Evolutionary conservation across 140 eudicot genomes (phyloP), one percentile per base, ranked within the genome.

Genomic region (Erigeron philadelphicus): DNA sequence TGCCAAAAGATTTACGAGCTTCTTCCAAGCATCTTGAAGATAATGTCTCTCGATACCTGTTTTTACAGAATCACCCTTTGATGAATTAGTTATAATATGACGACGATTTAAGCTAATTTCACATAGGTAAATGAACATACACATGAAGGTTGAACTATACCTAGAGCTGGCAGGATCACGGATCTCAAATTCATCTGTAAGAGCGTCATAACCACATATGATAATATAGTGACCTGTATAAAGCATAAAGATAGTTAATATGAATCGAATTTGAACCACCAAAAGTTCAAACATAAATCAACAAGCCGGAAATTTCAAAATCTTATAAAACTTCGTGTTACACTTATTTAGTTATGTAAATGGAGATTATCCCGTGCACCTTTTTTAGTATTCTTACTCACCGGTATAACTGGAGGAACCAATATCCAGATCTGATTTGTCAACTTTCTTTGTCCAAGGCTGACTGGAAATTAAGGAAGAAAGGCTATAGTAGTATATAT

Each of bases 111-210:
- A 0, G 25, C 25, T 31, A 4, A 31, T 31, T 31, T 3, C 38
- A 2, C 38, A 13, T 49, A 15, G 15, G 8, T 11, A 0, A 49
- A 49, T 49, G 15, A 49, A 49, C 13, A 49, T 4, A 7, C 9
- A 49, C 1, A 15, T 13, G 7, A 49, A 48, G 15, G 7, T 13
- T 3, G 13, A 47, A 12, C 55, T 73, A 42, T 74, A 89, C 99
- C 95, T 87, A 60, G 89, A 85, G 78, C 94, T 94, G 71, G 97
- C 95, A 19, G 99, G 99, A 87, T 94, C 99, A 72, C 99, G 85
- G 52, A 94, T 94, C 80, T 94, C 97, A 85, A 87, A 94, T 82
- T 83, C 95, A n/a, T 87, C 88, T 6, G 78, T 79, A 40, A 49
- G 81, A 70, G 91, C 80, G 74, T 94, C 99, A 71, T 94, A 94